These are phyloP conservation scores for Sclerotinia sclerotiorum DNA, from an alignment of 2,329 filamentous ascomycete genomes.

Conservation along the genomic window DNA sequence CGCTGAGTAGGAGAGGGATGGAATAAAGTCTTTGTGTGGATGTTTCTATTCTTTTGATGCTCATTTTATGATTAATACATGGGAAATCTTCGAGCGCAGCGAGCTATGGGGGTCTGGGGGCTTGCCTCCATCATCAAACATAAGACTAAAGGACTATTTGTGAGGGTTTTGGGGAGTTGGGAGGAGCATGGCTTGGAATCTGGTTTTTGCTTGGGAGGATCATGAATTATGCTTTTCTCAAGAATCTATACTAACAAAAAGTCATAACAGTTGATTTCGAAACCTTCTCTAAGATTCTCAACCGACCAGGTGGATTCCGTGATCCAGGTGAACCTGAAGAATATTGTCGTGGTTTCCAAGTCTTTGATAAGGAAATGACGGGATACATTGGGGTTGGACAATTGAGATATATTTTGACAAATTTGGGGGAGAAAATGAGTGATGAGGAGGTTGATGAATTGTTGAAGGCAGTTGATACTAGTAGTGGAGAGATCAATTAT, in stretches of 20 bases:
- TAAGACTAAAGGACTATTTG: too few relatives aligned
- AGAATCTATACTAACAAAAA: background rate
- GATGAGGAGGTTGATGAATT: conserved; percentile 99
- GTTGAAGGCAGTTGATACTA: conserved; percentile 96
- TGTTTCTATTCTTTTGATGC: too few relatives aligned
- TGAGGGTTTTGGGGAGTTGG: too few relatives aligned
- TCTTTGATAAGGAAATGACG: conserved; percentile 99
- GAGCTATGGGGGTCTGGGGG: background rate
- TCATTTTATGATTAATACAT: too few relatives aligned
- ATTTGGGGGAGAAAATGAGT: conserved; percentile 98
- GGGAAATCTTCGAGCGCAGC: background rate
- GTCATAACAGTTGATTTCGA: conserved; percentile 85
- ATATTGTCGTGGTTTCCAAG: conserved; percentile 98
- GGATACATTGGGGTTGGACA: conserved; percentile 97
- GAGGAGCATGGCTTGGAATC: background rate
- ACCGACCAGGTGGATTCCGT: conserved; percentile 96
- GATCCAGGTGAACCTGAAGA: conserved; percentile 97
- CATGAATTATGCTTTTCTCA: too few relatives aligned
- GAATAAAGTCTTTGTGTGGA: too few relatives aligned
- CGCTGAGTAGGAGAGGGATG: too few relatives aligned
- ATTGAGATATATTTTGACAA: conserved; percentile 96
- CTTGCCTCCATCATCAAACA: background rate
- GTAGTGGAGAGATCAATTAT: conserved; percentile 96
- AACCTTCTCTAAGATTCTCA: conserved; percentile 93
- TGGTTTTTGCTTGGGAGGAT: background rate